Conservation (phyloP, 1,284 basidiomycete genomes). For the Wolfiporia cocos region DNA sequence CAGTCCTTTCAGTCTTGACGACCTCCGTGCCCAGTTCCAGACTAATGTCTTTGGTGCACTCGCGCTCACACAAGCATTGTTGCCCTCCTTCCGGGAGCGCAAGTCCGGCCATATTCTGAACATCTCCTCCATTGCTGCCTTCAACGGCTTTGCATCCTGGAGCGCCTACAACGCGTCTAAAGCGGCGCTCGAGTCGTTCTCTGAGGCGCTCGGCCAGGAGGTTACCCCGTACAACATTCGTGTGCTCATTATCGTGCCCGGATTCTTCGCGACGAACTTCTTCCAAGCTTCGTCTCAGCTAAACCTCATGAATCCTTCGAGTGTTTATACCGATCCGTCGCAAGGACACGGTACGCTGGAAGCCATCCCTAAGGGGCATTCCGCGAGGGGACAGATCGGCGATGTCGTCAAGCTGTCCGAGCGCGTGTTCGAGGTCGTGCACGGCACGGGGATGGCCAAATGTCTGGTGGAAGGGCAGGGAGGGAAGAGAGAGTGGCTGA, state of each 20-base stretch:
- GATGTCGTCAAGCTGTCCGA: slow-evolving; percentile 16
- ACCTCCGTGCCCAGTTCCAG: slow-evolving; percentile 24
- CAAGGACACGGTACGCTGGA: slow-evolving; percentile 14
- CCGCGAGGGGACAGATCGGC: slow-evolving; percentile 15
- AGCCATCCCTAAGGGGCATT: slow-evolving; percentile 3
- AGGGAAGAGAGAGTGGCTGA: slow-evolving; percentile 4
- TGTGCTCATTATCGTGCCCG: slow-evolving; percentile 23
- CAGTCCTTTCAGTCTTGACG: slow-evolving; percentile 17
- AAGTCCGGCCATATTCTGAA: slow-evolving; percentile 23
- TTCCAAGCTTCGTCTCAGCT: slow-evolving; percentile 11
- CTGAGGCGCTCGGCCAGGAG: slow-evolving; percentile 23
- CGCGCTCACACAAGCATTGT: slow-evolving; percentile 25
- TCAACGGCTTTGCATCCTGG: slow-evolving; percentile 14
- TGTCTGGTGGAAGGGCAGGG: slow-evolving; percentile 5
- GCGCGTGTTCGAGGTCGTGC: slow-evolving; percentile 21
- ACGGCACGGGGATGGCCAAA: slow-evolving; percentile 14
- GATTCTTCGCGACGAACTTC: slow-evolving; percentile 27
- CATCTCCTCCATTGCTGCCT: slow-evolving; percentile 17
- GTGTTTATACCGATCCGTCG: slow-evolving; percentile 16
- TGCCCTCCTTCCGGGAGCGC: slow-evolving; percentile 22
- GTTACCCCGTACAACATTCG: slow-evolving; percentile 22
- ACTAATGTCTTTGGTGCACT: slow-evolving; percentile 27
- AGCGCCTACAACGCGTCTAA: slow-evolving; percentile 24
- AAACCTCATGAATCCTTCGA: slow-evolving; percentile 2
- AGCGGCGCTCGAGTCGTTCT: slow-evolving; percentile 24